Evolutionary conservation across 805 yeast genomes (phyloP), one percentile per base, ranked within the genome.

Genomic region (Lipomyces oligophaga): DNA sequence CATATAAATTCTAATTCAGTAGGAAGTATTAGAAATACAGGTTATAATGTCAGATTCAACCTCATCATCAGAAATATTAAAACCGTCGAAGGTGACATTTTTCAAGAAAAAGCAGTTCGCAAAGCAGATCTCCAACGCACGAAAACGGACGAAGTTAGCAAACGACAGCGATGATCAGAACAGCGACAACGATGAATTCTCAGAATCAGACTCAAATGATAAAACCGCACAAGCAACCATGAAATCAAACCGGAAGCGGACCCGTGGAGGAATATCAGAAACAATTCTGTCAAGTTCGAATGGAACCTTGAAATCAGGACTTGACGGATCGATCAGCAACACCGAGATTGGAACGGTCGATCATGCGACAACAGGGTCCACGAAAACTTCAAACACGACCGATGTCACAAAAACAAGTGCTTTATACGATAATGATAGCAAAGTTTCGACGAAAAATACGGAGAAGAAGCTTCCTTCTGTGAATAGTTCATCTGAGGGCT

Each of bases 351-450:
- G 55, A 7, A 16, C 18, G n/a, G 53, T 51, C 20, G 45, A 42
- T 27, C 52, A 51, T 27, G 25, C 36, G 15, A 38, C 43, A 3
- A 26, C 42, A 8, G 49, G 55, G 5, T 25, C 36, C 7, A 27
- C 33, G 8, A 36, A 39, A 20, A 44, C 50, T 61, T 6, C 41
- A 59, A 18, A 62, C 47, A 20, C 55, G n/a, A 43, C 60, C 3
- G 64, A 59, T 20, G 60, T 63, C 22, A 58, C 62, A 2, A 60
- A 58, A 37, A 57, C 49, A 26, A 45, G 55, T 45, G 47, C 51
- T 7, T 41, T 62, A 24, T 55, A 46, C 40, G 57, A 43, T 22
- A 58, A 46, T 15, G 58, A 51, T 16, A 34, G 30, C 19, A 48
- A 38, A n/a, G 41, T 19, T 32, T 21, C 21, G 24, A 34, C 25